Percentiles rank a stretch among this genome's conserved stretches.
Evolutionary conservation across 371 early-diverging fungal species (phyloP).

Genomic region (Smittium culicis): DNA sequence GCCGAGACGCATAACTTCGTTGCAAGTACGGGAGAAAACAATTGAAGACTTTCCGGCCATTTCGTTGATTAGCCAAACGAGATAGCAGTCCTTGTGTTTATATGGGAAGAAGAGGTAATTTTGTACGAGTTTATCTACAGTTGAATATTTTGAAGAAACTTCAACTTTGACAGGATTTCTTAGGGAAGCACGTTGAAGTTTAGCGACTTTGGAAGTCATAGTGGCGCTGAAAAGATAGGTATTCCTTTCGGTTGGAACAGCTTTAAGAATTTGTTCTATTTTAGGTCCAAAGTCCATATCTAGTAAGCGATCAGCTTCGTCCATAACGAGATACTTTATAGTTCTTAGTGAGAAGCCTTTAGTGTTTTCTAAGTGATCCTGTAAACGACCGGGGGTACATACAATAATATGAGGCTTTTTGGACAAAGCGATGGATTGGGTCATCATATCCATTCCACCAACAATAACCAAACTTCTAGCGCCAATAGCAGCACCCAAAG

Average conservation of each 20-base stretch:
- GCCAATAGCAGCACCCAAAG: constrained; percentile 80
- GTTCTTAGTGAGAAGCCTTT: constrained; percentile 79
- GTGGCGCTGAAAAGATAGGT: constrained; percentile 96
- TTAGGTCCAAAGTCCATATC: constrained; percentile 95
- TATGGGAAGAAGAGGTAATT: constrained; percentile 92
- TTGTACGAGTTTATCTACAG: constrained; percentile 80
- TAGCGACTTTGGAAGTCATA: constrained; percentile 89
- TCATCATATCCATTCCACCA: constrained; percentile 96
- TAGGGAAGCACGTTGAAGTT: constrained; percentile 86
- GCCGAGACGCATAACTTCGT: constrained; percentile 68
- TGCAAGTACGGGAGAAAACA: constrained; percentile 80
- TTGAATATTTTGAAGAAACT: constrained; percentile 82
- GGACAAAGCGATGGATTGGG: constrained; percentile 82
- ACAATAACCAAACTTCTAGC: constrained; percentile 89
- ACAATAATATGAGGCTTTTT: constrained; percentile 92
- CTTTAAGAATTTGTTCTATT: constrained; percentile 85
- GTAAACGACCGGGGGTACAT: constrained; percentile 95
- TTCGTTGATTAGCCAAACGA: constrained; percentile 84
- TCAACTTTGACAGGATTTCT: constrained; percentile 82
- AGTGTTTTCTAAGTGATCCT: constrained; percentile 96
- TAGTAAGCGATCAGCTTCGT: constrained; percentile 96
- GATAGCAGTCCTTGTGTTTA: constrained; percentile 87
- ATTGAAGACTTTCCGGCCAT: constrained; percentile 80
- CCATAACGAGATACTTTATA: constrained; percentile 87
- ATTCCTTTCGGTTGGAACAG: constrained; percentile 82